Percentiles rank a stretch among this genome's conserved stretches.
Evolutionary conservation across 1,284 basidiomycete genomes (phyloP).

Genomic region (Cutaneotrichosporon sp.): DNA sequence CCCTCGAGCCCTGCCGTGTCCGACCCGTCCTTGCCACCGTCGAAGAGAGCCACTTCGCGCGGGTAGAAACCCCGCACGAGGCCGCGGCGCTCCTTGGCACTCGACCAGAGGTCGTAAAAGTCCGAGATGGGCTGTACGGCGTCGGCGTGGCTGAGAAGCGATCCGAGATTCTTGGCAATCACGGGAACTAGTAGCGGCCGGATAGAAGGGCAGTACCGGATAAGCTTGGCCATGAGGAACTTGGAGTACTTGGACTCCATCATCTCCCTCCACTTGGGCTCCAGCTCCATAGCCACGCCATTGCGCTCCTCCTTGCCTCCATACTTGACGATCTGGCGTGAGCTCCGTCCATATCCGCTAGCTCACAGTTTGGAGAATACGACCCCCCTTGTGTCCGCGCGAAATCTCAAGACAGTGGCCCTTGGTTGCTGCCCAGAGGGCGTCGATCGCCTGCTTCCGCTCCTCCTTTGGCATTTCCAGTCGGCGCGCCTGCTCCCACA

Average conservation of each 20-base stretch:
- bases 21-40: conserved; percentile 55
- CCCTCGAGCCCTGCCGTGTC: conserved; percentile 57
- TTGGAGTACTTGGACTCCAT: conserved; percentile 85
- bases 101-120: conserved; percentile 76
- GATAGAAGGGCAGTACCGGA: conserved; percentile 66
- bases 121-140: conserved; percentile 76
- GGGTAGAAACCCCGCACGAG: conserved; percentile 82
- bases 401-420: conserved; percentile 77
- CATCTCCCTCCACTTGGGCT: conserved; percentile 68
- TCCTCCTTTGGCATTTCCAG: conserved; percentile 67
- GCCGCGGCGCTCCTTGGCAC: conserved; percentile 71
- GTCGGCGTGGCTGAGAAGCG: conserved; percentile 73
- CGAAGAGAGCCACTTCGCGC: conserved; percentile 73
- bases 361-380: conserved; percentile 71
- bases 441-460: conserved; percentile 64
- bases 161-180: conserved; percentile 66
- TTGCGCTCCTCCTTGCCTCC: conserved; percentile 71
- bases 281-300: conserved; percentile 72
- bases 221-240: conserved; percentile 80
- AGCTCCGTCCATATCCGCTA: background rate
- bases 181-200: conserved; percentile 62
- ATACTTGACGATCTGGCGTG: conserved; percentile 62
- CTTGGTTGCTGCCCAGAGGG: conserved; percentile 66
- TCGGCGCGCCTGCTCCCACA: conserved; percentile 75
- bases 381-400: conserved; percentile 82